Base-by-base conservation (phyloP, 345 rosid genomes). In the Euclidium syriacum region DNA sequence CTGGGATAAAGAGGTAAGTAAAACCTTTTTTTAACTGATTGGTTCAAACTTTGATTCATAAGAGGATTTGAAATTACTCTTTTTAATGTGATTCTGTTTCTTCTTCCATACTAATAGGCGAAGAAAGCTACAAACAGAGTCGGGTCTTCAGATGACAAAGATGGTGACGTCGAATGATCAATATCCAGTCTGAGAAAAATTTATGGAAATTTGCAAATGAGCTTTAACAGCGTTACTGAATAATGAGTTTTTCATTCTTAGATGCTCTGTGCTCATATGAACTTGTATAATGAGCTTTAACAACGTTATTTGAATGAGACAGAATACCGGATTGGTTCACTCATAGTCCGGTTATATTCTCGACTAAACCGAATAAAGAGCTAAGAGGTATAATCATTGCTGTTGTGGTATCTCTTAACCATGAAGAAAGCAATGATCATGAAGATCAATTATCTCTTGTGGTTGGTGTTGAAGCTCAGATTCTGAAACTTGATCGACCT, bases 1-100 rank as follows among this genome's bases (percentile, higher is more conserved):
- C 10, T 83, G 94, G 94, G 78, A 81, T n/a, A 14, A 59, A 46
- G 78, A 83, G 66, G 89, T 86, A 62, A 19, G n/a, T n/a, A n/a
- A n/a, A 2, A 39, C 43, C 16, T n/a, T n/a, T n/a, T n/a, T 39
- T n/a, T 15, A 38, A 35, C n/a, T 10, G n/a, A 35, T 39, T 1
- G 6, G 25, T 36, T 35, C 17, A 1, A 27, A 17, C 11, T 0
- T 2, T 2, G 3, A 17, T n/a, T 16, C 3, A 44, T 44, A 44
- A 16, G 17, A 4, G 2, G 3, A 5, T 29, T 29, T 29, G 1
- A 29, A 5, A 29, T n/a, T n/a, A 29, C 33, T 1, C 4, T 29
- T 29, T 9, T 9, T 29, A 9, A 29, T 29, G 33, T 29, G 33
- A 29, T 29, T 44, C 51, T 44, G 2, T 9, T 18, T n/a, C n/a